phyloP scores from a whole-genome alignment of 2,329 filamentous ascomycete genomes.

The Exophiala sideris region DNA sequence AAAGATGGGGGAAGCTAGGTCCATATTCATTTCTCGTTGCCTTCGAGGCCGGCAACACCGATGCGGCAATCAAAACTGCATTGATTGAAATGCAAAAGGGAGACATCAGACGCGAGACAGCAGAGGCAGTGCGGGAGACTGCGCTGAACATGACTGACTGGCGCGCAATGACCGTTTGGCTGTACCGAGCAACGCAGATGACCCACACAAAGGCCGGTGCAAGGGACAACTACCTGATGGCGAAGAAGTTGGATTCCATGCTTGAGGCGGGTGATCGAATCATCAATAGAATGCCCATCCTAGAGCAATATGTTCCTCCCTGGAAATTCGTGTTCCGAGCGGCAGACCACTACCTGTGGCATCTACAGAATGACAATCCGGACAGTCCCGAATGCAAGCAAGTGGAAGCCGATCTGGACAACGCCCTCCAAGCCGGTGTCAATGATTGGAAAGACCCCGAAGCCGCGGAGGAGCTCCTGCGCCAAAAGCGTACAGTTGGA shows the following conservation, averaged over 20 bases:
- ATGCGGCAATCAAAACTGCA: conserved; percentile 15
- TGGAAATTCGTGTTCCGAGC: conserved; percentile 15
- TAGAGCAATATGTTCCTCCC: conserved; percentile 5
- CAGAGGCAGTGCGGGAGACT: conserved; percentile 5
- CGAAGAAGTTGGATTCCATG: conserved; percentile 14
- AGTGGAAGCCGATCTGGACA: conserved; percentile 13
- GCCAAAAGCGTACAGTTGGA: no score
- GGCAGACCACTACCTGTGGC: conserved; percentile 13
- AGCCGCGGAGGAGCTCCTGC: conserved; percentile 10
- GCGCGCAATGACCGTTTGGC: conserved; percentile 15
- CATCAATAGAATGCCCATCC: background rate
- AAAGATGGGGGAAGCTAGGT: conserved; percentile 6
- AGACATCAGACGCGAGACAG: background rate
- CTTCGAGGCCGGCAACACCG: conserved; percentile 11
- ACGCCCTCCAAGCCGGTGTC: conserved; percentile 15
- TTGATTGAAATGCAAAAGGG: conserved; percentile 8
- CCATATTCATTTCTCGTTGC: conserved; percentile 9
- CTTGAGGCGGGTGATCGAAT: conserved; percentile 7
- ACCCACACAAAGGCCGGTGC: conserved; percentile 4
- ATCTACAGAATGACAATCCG: conserved; percentile 3
- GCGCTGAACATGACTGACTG: conserved; percentile 13
- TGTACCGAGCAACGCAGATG: conserved; percentile 5
- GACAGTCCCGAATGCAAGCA: conserved; percentile 1
- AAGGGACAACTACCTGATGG: conserved; percentile 12
- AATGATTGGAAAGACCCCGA: conserved; percentile 15